These are phyloP conservation scores for Kwoniella dendrophila DNA, from an alignment of 768 basidiomycete genomes.

Conservation along the genomic window DNA sequence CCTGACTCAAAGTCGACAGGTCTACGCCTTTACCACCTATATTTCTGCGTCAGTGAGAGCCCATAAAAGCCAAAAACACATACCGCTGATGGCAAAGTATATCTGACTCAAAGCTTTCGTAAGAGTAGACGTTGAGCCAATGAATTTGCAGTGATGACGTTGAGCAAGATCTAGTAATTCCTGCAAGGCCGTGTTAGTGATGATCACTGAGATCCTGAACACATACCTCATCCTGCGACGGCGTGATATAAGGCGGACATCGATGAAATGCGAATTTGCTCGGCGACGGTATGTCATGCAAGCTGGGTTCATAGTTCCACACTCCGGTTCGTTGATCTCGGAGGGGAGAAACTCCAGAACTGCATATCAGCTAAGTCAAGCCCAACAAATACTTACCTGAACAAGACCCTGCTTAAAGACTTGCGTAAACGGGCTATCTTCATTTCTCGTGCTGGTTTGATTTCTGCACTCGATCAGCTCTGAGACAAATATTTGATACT, in stretches of 20 bases:
- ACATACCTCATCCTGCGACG: constrained; percentile 73
- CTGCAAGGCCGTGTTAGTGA: constrained; percentile 56
- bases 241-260: constrained; percentile 70
- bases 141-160: constrained; percentile 65
- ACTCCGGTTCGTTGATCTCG: constrained; percentile 81
- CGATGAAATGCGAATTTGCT: constrained; percentile 83
- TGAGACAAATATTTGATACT: too few species aligned
- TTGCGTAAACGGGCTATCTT: constrained; percentile 69
- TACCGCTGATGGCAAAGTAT: constrained; percentile 80
- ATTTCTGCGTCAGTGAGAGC: not conserved
- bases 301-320: constrained; percentile 76
- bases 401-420: constrained; percentile 70
- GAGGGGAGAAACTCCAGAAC: constrained; percentile 86
- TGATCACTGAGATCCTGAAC: not conserved
- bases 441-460: constrained; percentile 53
- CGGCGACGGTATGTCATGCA: constrained; percentile 74
- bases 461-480: constrained; percentile 21
- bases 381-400: constrained; percentile 64
- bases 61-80: constrained; percentile 6
- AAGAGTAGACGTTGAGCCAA: constrained; percentile 87
- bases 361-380: constrained; percentile 51
- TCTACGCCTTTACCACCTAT: constrained; percentile 65
- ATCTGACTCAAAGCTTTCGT: constrained; percentile 81
- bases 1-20: constrained; percentile 63
- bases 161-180: constrained; percentile 69